Conservation (phyloP, 768 basidiomycete genomes). For the Dentipellis sp. region DNA sequence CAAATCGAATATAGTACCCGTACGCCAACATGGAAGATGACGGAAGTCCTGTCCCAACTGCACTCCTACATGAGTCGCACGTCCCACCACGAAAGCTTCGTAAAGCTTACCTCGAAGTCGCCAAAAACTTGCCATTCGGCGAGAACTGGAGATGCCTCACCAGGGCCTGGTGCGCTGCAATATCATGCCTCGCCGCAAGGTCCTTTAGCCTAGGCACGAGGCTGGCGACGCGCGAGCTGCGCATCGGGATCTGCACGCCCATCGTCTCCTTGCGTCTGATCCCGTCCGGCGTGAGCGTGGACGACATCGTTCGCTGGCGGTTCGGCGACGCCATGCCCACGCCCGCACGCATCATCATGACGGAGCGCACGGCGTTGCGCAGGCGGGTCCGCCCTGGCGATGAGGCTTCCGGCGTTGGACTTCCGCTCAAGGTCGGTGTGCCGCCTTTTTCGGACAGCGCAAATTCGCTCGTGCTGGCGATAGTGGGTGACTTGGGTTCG, state of each 20-base stretch:
- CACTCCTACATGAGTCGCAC: background rate
- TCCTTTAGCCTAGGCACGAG: slow-evolving; percentile 48
- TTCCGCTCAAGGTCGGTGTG: slow-evolving; percentile 14
- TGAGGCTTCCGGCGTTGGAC: background rate
- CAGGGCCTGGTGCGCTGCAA: slow-evolving; percentile 56
- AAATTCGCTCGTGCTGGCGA: slow-evolving; percentile 1
- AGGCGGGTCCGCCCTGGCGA: slow-evolving; percentile 28
- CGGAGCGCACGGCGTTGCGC: slow-evolving; percentile 33
- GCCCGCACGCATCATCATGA: slow-evolving; percentile 31
- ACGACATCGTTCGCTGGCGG: slow-evolving; percentile 20
- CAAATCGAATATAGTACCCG: slow-evolving; percentile 13
- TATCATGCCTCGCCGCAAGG: slow-evolving; percentile 47
- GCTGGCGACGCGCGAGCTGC: slow-evolving; percentile 43
- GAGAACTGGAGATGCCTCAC: slow-evolving; percentile 72
- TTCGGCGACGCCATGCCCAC: slow-evolving; percentile 19
- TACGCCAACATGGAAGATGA: slow-evolving; percentile 59
- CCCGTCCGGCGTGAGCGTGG: slow-evolving; percentile 15
- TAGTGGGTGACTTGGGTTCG: slow-evolving; percentile 15
- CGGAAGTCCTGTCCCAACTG: slow-evolving; percentile 66
- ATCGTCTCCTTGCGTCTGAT: slow-evolving; percentile 9
- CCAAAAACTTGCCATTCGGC: slow-evolving; percentile 64
- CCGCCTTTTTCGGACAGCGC: slow-evolving; percentile 13
- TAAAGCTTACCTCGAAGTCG: slow-evolving; percentile 50
- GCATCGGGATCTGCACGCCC: slow-evolving; percentile 22
- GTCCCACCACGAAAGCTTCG: background rate